These are phyloP conservation scores for Hemileccinum impolitum DNA, from an alignment of 768 basidiomycete species.

Conservation along the genomic window DNA sequence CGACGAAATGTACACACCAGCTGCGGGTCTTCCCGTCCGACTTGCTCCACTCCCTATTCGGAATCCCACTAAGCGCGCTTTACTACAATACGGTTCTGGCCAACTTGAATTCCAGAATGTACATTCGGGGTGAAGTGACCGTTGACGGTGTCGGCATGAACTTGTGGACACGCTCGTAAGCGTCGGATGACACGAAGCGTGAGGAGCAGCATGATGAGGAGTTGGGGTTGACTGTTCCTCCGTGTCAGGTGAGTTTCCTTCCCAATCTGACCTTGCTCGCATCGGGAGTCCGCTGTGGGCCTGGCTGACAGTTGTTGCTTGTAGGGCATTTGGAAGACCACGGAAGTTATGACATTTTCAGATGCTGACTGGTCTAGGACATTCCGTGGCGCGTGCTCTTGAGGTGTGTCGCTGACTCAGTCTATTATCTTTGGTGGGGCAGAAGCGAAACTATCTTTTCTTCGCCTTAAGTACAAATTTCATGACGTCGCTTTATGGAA, in stretches of 20 bases:
- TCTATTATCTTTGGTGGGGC: neutral
- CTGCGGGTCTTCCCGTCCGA: neutral
- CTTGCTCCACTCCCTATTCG: neutral
- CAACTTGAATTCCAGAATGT: conserved; percentile 11
- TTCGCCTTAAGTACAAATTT: too few species aligned
- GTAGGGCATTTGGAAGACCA: neutral
- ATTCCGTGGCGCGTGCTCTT: neutral
- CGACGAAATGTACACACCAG: neutral
- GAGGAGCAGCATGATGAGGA: neutral
- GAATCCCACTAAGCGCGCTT: conserved; percentile 4
- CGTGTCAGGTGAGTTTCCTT: neutral
- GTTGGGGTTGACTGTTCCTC: neutral
- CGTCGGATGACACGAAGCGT: neutral
- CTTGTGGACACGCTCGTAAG: neutral
- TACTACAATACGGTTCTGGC: conserved; percentile 19
- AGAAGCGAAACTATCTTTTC: too few species aligned
- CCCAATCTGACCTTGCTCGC: neutral
- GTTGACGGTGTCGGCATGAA: too few species aligned
- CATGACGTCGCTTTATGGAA: too few species aligned
- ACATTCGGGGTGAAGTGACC: neutral
- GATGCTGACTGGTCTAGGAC: neutral
- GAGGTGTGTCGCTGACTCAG: neutral
- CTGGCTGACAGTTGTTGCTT: neutral
- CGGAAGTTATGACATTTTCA: neutral
- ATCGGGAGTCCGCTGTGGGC: neutral